Evolutionary conservation across 2,329 filamentous ascomycete species (phyloP), one percentile per base, ranked within the genome.

Genomic region (Pseudodiploospora longispora): DNA sequence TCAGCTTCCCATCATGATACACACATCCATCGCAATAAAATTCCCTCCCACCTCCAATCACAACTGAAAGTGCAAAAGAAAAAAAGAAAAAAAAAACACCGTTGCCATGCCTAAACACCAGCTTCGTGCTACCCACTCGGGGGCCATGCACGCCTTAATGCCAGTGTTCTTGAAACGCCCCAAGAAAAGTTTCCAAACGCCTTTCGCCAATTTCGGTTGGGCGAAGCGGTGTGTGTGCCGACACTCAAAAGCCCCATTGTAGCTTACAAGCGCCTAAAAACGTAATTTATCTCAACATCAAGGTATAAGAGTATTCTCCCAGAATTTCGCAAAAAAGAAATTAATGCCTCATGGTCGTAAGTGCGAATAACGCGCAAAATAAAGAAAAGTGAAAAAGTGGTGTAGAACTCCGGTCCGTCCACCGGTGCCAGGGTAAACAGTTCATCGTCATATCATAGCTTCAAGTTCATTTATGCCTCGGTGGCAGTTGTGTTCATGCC

Each of bases 401-500:
- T 39, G 29, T 46, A 41, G 36, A 40, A 27, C 32, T 40, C 47
- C 34, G n/a, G 39, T 45, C 35, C 27, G 27, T 36, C 31, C 46
- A 19, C 12, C 34, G 46, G 43, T 40, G 41, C 40, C 35, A 19
- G 34, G 38, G 34, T 41, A 19, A 47, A 38, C 41, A 38, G 41
- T 42, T 7, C 32, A 27, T 46, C 47, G 40, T 51, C 45, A 45
- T 39, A 41, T 51, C 49, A 19, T 49, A 30, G 12, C 32, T 43
- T 34, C 40, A 36, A 27, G 33, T 36, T 38, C 36, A 27, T 44
- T 39, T 42, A 52, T 30, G 41, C 41, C 19, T 40, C 43, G 27
- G 37, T 35, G 19, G 41, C 40, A 9, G 38, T 12, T 19, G 19
- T 19, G 19, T 19, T 19, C 19, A 19, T 19, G 19, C 19, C 19